Conservation (phyloP, 2,329 filamentous ascomycete species). For the Trichoderma gracile region DNA sequence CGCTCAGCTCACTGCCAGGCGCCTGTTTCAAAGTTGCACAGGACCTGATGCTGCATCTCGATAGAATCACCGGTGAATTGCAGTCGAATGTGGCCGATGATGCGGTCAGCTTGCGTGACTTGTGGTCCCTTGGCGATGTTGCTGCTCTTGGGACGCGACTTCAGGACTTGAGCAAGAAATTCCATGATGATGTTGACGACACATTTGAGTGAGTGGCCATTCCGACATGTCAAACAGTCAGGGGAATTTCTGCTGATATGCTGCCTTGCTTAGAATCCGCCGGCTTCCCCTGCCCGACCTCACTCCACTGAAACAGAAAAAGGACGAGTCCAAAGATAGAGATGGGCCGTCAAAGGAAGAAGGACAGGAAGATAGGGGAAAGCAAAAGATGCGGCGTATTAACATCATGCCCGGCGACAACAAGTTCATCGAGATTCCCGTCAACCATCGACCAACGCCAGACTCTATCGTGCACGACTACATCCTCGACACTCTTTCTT, state of each 20-base stretch:
- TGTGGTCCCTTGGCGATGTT: constrained; percentile 31
- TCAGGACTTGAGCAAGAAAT: constrained; percentile 26
- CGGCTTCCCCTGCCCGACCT: not conserved
- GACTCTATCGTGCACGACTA: constrained; percentile 35
- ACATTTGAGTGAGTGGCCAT: constrained; percentile 1
- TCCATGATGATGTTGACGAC: constrained; percentile 25
- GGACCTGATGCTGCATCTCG: constrained; percentile 32
- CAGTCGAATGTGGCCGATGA: constrained; percentile 12
- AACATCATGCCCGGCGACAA: constrained; percentile 6
- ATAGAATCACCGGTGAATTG: constrained; percentile 7
- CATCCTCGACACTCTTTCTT: constrained; percentile 37
- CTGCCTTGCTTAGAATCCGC: not conserved
- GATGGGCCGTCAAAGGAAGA: not conserved
- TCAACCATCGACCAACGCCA: constrained; percentile 25
- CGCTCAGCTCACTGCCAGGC: not conserved
- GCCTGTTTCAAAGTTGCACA: constrained; percentile 33
- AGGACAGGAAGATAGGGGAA: not conserved
- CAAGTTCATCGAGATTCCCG: not conserved
- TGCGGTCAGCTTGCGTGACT: constrained; percentile 18
- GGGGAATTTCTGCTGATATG: not conserved
- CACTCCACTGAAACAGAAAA: not conserved
- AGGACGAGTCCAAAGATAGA: not conserved
- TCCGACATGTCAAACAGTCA: not conserved
- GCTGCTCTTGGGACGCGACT: constrained; percentile 29
- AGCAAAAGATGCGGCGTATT: constrained; percentile 6